Evolutionary conservation across 2,329 filamentous ascomycete genomes (phyloP), one percentile per base, ranked within the genome.

Genomic region (Chaetomiaceae sp.): DNA sequence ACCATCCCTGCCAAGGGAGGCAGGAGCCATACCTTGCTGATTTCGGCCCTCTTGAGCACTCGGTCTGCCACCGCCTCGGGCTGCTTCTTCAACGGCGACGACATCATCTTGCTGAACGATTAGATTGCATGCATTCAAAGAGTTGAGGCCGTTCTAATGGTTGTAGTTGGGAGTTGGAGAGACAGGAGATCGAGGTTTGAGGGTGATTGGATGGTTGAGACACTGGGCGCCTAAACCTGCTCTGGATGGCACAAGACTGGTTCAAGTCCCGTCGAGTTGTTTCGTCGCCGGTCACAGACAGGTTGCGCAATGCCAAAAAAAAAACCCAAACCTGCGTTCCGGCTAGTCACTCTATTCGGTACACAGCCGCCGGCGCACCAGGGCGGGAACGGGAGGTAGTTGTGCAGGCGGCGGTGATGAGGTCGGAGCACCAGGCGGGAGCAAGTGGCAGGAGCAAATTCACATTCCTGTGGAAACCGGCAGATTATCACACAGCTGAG

Each of bases 1-100:
- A 33, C 25, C 33, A 29, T 29, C 46, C 21, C 45, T 48, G 23
- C 10, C 38, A 36, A 56, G 48, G 57, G 52, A 54, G 55, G 50
- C 11, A 36, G 32, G 34, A 37, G 25, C 14, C 77, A 66, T 75
- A 89, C 86, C 78, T 87, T 88, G 76, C 84, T 85, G 63, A 89
- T 81, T 75, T 89, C 85, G 57, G 83, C 84, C 72, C 86, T 77
- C 70, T 85, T 85, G 65, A 89, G 76, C 52, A 89, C 84, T 69
- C 81, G 81, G 68, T 86, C 84, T 50, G 77, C 82, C 51, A 85
- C 82, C 64, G 74, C 79, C 66, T 85, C 81, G 33, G 82, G 81
- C 64, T 84, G 79, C 62, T 79, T 78, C 70, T 81, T 81, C 71
- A 79, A 78, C 55, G 80, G 79, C 61, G 81, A 84, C 64, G 80